A percentile compares a stretch with the other conserved stretches of the same genome.
Evolutionary conservation across 2,329 filamentous ascomycete genomes (phyloP).

Genomic region (Grosmannia serpens): DNA sequence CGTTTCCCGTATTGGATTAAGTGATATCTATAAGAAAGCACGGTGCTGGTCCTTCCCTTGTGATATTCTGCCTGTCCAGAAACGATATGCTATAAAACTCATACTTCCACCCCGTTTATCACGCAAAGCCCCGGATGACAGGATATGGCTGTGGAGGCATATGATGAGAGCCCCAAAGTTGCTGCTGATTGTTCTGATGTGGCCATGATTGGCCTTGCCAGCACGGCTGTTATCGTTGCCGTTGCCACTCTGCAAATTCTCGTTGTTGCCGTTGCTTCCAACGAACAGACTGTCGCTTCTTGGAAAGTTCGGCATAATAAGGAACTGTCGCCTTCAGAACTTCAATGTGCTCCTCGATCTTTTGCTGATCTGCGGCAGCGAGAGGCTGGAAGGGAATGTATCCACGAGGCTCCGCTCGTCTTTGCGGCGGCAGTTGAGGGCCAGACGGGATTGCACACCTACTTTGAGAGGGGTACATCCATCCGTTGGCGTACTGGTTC

Average conservation of each 20-base stretch:
- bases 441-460: too few relatives aligned
- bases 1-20: background rate
- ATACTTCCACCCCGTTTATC: background rate
- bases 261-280: constrained; percentile 3
- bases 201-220: background rate
- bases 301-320: constrained; percentile 9
- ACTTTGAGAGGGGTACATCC: background rate
- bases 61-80: background rate
- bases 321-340: constrained; percentile 9
- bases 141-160: background rate
- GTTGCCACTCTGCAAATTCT: background rate
- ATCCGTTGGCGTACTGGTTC: background rate
- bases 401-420: background rate
- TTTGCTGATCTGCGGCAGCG: constrained; percentile 7
- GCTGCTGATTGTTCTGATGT: background rate
- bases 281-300: constrained; percentile 8
- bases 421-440: background rate
- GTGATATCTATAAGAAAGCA: background rate
- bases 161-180: background rate
- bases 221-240: background rate
- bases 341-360: constrained; percentile 12
- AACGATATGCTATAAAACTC: background rate
- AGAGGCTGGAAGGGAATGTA: constrained; percentile 3
- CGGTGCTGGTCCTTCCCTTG: background rate
- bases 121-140: background rate